Conservation (phyloP, 108 stramenopile species). For the Pseudonitzschia multistriata region DNA sequence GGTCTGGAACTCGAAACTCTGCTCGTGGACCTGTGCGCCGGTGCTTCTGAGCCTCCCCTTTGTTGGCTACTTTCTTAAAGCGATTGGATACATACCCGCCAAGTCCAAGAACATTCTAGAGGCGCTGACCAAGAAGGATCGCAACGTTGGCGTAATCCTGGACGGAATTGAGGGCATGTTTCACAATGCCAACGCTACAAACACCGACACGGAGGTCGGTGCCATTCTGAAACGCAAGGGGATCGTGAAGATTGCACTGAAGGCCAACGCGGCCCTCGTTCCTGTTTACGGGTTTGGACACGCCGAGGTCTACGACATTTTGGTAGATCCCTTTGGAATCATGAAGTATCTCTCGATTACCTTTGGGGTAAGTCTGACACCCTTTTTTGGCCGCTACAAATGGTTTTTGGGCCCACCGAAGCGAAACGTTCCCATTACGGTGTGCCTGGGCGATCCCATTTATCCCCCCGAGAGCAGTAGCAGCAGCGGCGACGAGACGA, state of each 20-base stretch:
- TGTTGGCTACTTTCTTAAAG: slow-evolving; percentile 41
- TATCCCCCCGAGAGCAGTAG: slow-evolving; percentile 28
- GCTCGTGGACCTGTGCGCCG: slow-evolving; percentile 67
- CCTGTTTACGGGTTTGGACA: slow-evolving; percentile 75
- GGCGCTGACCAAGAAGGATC: slow-evolving; percentile 58
- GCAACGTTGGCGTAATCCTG: slow-evolving; percentile 63
- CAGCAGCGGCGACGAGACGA: slow-evolving; percentile 6
- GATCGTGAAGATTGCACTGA: slow-evolving; percentile 68
- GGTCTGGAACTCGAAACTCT: slow-evolving; percentile 54
- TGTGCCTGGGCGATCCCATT: slow-evolving; percentile 64
- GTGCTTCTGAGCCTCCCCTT: slow-evolving; percentile 54
- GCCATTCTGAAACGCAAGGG: slow-evolving; percentile 62
- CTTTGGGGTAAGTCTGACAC: slow-evolving; percentile 39
- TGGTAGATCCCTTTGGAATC: slow-evolving; percentile 69
- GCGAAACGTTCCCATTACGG: slow-evolving; percentile 34
- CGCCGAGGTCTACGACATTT: slow-evolving; percentile 47
- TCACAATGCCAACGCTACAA: slow-evolving; percentile 12
- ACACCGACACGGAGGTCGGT: slow-evolving; percentile 31
- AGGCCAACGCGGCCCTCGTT: slow-evolving; percentile 55
- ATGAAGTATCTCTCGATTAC: slow-evolving; percentile 40
- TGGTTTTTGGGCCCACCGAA: slow-evolving; percentile 72
- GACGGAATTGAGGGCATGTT: slow-evolving; percentile 80
- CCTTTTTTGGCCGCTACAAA: slow-evolving; percentile 60
- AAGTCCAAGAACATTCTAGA: slow-evolving; percentile 53
- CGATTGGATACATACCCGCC: slow-evolving; percentile 74